Percentiles rank a stretch among this genome's conserved stretches.
Conservation (phyloP, 2,329 filamentous ascomycete species). For the Xylaria sp. region DNA sequence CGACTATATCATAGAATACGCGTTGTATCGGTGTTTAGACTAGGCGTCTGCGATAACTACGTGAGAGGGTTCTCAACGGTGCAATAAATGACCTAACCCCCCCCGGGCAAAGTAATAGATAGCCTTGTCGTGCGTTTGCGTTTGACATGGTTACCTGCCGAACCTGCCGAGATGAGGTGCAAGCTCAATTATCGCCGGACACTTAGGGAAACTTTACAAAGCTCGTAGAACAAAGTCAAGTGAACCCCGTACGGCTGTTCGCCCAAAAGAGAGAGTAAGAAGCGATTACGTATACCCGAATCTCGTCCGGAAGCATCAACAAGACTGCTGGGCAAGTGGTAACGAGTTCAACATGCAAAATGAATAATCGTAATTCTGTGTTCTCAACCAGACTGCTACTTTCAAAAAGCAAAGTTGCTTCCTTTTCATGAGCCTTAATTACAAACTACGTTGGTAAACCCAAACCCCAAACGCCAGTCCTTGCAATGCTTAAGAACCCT, state of each 20-base stretch:
- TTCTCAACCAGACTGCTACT: conserved; percentile 17
- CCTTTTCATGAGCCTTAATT: conserved; percentile 38
- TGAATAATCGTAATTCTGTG: conserved; percentile 18
- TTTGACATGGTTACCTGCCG: too few species aligned
- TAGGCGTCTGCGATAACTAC: too few species aligned
- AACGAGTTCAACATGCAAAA: not conserved
- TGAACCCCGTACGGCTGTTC: too few species aligned
- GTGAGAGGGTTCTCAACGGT: not conserved
- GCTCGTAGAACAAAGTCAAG: too few species aligned
- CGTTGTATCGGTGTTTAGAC: not conserved
- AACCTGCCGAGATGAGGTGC: too few species aligned
- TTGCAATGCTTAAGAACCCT: conserved; percentile 39
- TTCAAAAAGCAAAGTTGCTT: conserved; percentile 24
- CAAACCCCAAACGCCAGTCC: conserved; percentile 41
- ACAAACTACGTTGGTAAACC: conserved; percentile 38
- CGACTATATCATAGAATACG: not conserved
- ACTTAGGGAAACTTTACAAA: too few species aligned
- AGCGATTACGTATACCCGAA: not conserved
- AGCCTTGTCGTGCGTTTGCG: too few species aligned
- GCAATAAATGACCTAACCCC: too few species aligned
- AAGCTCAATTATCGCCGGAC: too few species aligned
- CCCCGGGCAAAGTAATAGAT: too few species aligned
- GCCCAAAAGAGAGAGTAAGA: too few species aligned
- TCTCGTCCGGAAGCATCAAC: not conserved
- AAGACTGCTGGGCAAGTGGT: not conserved